Conservation (phyloP, 2,329 filamentous ascomycete genomes). For the Fonsecaea multimorphosa region DNA sequence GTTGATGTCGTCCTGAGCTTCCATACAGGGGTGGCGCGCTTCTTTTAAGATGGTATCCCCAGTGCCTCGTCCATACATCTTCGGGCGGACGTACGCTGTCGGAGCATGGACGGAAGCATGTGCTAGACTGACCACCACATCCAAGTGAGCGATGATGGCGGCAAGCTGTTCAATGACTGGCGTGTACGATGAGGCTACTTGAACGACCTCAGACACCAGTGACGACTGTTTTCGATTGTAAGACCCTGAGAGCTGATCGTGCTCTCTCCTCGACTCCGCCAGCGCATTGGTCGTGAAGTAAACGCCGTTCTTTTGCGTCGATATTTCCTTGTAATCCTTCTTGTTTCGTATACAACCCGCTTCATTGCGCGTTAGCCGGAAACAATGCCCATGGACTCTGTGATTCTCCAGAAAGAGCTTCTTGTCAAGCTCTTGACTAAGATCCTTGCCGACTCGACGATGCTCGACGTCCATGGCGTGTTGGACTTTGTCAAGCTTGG, state of each 20-base stretch:
- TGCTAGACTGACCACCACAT: conserved; percentile 92
- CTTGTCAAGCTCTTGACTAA: conserved; percentile 93
- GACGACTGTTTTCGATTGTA: conserved; percentile 95
- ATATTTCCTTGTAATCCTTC: conserved; percentile 87
- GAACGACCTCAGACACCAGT: conserved; percentile 88
- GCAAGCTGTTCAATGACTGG: conserved; percentile 90
- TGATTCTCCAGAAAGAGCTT: conserved; percentile 98
- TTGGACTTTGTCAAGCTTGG: conserved; percentile 84
- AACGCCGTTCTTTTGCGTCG: conserved; percentile 97
- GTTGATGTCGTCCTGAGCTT: conserved; percentile 97
- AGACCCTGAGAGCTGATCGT: conserved; percentile 90
- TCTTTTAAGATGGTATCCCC: conserved; percentile 90
- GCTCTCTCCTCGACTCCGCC: conserved; percentile 81
- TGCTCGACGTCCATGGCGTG: conserved; percentile 86
- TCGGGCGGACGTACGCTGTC: conserved; percentile 87
- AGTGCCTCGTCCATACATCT: conserved; percentile 83
- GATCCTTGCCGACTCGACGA: conserved; percentile 73
- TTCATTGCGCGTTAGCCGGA: conserved; percentile 88
- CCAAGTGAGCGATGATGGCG: conserved; percentile 85
- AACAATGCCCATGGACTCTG: conserved; percentile 94
- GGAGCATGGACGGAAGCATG: conserved; percentile 94
- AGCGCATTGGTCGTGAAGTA: conserved; percentile 92
- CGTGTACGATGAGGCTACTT: conserved; percentile 91
- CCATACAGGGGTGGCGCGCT: conserved; percentile 94
- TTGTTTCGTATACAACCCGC: conserved; percentile 93